Evolutionary conservation across 2,329 filamentous ascomycete species (phyloP).

Genomic region (Seiridium unicorne): DNA sequence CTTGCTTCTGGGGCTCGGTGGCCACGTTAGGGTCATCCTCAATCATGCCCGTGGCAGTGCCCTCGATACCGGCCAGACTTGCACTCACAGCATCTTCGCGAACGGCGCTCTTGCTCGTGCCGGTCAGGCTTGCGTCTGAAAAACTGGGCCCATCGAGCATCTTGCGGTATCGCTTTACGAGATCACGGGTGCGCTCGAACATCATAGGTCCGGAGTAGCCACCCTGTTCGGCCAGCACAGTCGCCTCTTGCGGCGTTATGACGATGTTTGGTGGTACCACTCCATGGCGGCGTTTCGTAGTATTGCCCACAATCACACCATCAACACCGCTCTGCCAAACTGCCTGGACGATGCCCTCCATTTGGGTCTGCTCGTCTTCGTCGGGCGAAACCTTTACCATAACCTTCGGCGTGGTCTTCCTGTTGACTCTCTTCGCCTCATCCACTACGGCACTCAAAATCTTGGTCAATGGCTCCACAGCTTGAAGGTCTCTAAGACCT

Average conservation of each 20-base stretch:
- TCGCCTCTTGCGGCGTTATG: conserved; percentile 65
- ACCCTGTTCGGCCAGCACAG: conserved; percentile 71
- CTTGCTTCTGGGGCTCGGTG: conserved; percentile 74
- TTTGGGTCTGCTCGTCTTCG: conserved; percentile 81
- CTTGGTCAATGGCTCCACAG: conserved; percentile 75
- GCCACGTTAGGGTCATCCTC: conserved; percentile 21
- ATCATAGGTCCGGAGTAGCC: conserved; percentile 90
- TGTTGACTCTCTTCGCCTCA: conserved; percentile 66
- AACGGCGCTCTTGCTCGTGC: conserved; percentile 4
- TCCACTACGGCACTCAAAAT: conserved; percentile 81
- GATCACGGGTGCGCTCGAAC: conserved; percentile 73
- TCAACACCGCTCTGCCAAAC: conserved; percentile 84
- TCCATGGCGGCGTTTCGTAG: conserved; percentile 78
- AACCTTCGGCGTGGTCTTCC: conserved; percentile 73
- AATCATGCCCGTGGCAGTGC: conserved; percentile 26
- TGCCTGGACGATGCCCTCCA: conserved; percentile 84
- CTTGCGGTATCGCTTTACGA: conserved; percentile 78
- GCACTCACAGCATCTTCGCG: conserved; percentile 29
- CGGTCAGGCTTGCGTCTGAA: conserved; percentile 24
- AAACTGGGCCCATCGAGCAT: conserved; percentile 56
- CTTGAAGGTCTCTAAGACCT: conserved; percentile 83
- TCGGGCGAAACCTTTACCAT: conserved; percentile 99
- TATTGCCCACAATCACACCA: conserved; percentile 96
- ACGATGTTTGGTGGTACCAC: conserved; percentile 65
- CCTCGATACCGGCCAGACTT: conserved; percentile 32